phyloP scores from a whole-genome alignment of 257 asterid genomes.

The Dorcoceras hygrometricum region DNA sequence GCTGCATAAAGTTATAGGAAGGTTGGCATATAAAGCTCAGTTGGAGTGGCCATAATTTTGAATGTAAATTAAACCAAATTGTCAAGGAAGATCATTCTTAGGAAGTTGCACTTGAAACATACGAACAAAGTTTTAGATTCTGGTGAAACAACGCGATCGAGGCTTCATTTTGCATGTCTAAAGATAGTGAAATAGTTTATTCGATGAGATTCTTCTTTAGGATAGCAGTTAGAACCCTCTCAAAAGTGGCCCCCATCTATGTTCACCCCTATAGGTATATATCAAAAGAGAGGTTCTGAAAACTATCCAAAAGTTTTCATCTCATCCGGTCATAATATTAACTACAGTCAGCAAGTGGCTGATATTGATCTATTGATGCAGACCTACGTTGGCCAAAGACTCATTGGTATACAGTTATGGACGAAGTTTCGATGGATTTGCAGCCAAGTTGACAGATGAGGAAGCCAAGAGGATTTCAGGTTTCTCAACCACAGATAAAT shows the following conservation, averaged over 20 bases:
- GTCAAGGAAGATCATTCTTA: background rate
- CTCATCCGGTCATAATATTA: background rate
- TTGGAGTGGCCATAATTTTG: background rate
- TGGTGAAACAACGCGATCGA: background rate
- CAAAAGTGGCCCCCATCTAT: too few relatives aligned
- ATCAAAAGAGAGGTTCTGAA: too few relatives aligned
- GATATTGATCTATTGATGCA: constrained; percentile 19
- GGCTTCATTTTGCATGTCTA: too few relatives aligned
- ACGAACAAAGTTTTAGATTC: background rate
- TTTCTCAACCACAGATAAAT: background rate
- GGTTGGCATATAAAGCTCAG: constrained; percentile 24
- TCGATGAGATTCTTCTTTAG: too few relatives aligned
- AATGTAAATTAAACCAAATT: too few relatives aligned
- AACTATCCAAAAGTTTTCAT: background rate
- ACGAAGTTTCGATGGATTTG: constrained; percentile 61
- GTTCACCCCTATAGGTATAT: too few relatives aligned
- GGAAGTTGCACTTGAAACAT: background rate
- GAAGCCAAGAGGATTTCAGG: constrained; percentile 40
- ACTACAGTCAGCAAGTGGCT: background rate
- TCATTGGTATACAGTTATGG: constrained; percentile 47
- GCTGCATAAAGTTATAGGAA: constrained; percentile 41
- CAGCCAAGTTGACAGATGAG: constrained; percentile 51
- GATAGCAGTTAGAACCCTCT: too few relatives aligned
- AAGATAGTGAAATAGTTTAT: background rate
- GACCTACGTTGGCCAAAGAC: constrained; percentile 37